phyloP scores from a whole-genome alignment of 495 filamentous ascomycete species.

The Penicillium atrosanguineum region DNA sequence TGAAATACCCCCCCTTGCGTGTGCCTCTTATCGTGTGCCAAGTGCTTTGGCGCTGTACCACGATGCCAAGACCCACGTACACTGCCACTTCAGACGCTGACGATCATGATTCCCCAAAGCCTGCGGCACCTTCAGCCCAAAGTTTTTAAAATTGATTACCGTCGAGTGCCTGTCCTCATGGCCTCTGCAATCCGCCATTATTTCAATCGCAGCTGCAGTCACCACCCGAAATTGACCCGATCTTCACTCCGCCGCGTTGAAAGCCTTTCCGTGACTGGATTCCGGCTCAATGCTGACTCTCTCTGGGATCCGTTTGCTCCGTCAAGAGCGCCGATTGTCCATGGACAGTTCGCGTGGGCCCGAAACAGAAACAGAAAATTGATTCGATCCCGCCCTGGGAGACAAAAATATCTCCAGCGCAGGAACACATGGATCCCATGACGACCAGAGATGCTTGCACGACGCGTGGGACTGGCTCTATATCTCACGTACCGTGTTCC shows the following conservation, averaged over 20 bases:
- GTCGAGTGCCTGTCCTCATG: constrained; percentile 1
- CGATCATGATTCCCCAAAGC: constrained; percentile 18
- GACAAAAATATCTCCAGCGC: background rate
- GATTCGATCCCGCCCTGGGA: background rate
- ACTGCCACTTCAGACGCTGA: constrained; percentile 11
- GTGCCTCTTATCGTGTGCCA: constrained; percentile 23
- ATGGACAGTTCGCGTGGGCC: background rate
- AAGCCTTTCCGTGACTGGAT: constrained; percentile 6
- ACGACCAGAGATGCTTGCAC: background rate
- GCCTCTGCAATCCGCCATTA: constrained; percentile 12
- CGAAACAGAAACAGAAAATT: background rate
- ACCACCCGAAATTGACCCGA: constrained; percentile 11
- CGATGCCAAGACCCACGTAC: constrained; percentile 23
- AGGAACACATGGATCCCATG: constrained; percentile 1
- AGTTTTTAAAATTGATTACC: constrained; percentile 30
- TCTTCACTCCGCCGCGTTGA: constrained; percentile 3
- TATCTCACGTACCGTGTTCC: background rate
- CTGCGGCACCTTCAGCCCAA: constrained; percentile 40
- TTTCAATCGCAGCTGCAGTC: constrained; percentile 5
- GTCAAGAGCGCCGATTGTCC: background rate
- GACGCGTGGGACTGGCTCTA: background rate
- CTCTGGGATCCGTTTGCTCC: background rate
- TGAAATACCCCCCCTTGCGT: constrained; percentile 16
- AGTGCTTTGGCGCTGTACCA: constrained; percentile 23
- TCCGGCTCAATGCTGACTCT: constrained; percentile 1